These are phyloP conservation scores for Candida arabinofermentans DNA, from an alignment of 805 yeast genomes.

Conservation along the genomic window DNA sequence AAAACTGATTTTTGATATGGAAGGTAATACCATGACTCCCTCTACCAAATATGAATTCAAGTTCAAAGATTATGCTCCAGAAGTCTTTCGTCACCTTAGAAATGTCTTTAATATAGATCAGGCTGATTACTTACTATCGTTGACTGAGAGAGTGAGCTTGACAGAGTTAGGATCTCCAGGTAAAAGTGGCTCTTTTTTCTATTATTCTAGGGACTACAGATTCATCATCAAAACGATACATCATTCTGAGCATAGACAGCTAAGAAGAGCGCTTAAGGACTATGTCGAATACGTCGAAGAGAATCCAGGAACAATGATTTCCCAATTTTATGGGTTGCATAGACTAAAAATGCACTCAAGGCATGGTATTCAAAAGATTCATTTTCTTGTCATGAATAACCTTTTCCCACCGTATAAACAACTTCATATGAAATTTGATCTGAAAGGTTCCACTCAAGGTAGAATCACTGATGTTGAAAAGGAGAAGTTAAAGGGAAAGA, in stretches of 20 bases:
- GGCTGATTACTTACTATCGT: conserved; percentile 88
- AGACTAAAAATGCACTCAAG: conserved; percentile 83
- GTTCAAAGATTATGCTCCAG: conserved; percentile 94
- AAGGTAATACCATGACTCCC: conserved; percentile 87
- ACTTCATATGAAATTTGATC: conserved; percentile 79
- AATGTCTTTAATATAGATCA: conserved; percentile 83
- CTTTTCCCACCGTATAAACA: conserved; percentile 91
- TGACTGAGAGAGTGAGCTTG: conserved; percentile 88
- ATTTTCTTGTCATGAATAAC: conserved; percentile 95
- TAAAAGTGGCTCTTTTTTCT: conserved; percentile 93
- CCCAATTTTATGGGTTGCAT: conserved; percentile 96
- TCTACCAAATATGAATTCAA: conserved; percentile 94
- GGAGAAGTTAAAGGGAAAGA: conserved; percentile 25
- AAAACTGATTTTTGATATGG: conserved; percentile 81
- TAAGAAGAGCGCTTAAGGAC: conserved; percentile 66
- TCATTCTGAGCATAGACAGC: conserved; percentile 84
- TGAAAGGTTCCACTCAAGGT: conserved; percentile 92
- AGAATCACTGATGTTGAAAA: conserved; percentile 46
- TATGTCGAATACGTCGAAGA: conserved; percentile 77
- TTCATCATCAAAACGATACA: conserved; percentile 96
- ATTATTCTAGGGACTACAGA: conserved; percentile 88
- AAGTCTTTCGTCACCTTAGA: conserved; percentile 84
- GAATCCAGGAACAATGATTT: conserved; percentile 83
- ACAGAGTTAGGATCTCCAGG: conserved; percentile 95
- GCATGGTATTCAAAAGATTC: conserved; percentile 60